Base-by-base conservation (phyloP, 257 asterid species). In the Echites panduratus region DNA sequence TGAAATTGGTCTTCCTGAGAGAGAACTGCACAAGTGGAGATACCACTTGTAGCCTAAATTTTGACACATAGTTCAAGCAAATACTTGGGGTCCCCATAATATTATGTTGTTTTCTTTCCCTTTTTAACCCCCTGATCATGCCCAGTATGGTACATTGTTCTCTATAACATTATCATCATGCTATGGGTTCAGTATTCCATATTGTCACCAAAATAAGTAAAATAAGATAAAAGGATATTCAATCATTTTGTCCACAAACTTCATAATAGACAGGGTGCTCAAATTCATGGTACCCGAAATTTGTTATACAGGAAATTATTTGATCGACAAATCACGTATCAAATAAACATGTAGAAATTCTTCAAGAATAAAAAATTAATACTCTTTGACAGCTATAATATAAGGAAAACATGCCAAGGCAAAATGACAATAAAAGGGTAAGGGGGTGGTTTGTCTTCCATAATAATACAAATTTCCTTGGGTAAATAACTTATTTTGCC, bases 21-120 rank as follows among this genome's bases (percentile, higher is more conserved):
- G 59, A 72, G 71, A 67, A 80, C 76, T 72, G 77, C 78, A 70
- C 70, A 53, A 88, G 94, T 84, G 86, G 87, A 83, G 87, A 80
- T 76, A 74, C 79, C 89, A 86, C 90, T 84, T 63, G 73, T 20
- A 67, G 72, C 72, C 80, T 81, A 75, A 76, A 32, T 32, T 70
- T 86, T 79, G 84, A 80, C 82, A 78, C 72, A 62, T 58, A 48
- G 27, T 67, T 72, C 79, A 75, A 80, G 65, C 65, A 70, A 76
- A 38, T 16, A 59, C 11, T 12, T 38, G 70, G 38, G 38, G 48
- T 74, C 75, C 70, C 16, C 19, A 5, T 38, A 50, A 48, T 68
- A 68, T 57, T 69, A 50, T 44, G 71, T 49, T 57, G 41, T 32
- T 32, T n/a, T 19, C 29, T 29, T 45, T 72, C 63, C 65, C 47